These are phyloP conservation scores for Claviceps maximensis DNA, from an alignment of 2,329 filamentous ascomycete species.

Conservation along the genomic window DNA sequence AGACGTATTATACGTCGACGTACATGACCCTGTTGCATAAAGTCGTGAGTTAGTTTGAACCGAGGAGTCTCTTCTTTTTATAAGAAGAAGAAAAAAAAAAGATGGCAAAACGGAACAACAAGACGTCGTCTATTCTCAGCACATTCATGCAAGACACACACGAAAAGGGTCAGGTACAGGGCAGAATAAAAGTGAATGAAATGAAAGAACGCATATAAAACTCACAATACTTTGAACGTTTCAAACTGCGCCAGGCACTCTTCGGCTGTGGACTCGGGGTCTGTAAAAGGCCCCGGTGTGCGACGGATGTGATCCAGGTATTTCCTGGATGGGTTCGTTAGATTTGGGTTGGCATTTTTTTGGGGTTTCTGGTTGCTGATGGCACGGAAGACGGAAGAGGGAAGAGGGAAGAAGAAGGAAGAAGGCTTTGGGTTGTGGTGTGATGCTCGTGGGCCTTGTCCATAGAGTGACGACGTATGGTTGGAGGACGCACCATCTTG, in stretches of 20 bases:
- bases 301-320: conserved; percentile 72
- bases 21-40: conserved; percentile 33
- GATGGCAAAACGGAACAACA: too few relatives aligned
- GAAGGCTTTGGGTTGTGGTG: not conserved
- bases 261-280: conserved; percentile 42
- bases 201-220: conserved; percentile 6
- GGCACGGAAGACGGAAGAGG: too few relatives aligned
- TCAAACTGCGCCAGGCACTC: conserved; percentile 46
- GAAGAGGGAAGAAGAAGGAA: too few relatives aligned
- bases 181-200: not conserved
- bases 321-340: conserved; percentile 40
- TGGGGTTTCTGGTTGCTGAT: not conserved
- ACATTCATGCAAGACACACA: not conserved
- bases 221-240: conserved; percentile 63
- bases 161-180: not conserved
- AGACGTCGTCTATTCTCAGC: not conserved
- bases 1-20: conserved; percentile 13
- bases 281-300: conserved; percentile 68
- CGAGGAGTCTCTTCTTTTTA: not conserved
- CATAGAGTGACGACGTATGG: not conserved
- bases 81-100: too few relatives aligned
- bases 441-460: not conserved
- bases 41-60: not conserved
- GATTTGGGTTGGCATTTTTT: not conserved
- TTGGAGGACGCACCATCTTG: conserved; percentile 20